Percentiles rank a stretch among this genome's conserved stretches.
Evolutionary conservation across 208 protist genomes (phyloP).

Genomic region (Porcisia hertigi): DNA sequence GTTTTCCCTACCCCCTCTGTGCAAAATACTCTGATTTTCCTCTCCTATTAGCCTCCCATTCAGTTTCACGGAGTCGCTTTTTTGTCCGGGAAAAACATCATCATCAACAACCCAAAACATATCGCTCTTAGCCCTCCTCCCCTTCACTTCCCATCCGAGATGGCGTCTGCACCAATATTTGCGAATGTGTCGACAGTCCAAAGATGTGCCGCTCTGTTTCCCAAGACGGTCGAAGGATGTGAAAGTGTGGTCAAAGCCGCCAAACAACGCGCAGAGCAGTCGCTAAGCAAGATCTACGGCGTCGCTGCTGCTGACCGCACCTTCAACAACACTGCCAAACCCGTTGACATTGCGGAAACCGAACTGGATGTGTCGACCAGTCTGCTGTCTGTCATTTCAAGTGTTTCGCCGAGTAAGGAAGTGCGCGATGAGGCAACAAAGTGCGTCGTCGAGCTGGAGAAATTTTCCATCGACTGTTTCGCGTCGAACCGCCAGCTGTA

Average conservation of each 20-base stretch:
- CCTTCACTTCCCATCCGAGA: neutral
- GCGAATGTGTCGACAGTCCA: constrained; percentile 41
- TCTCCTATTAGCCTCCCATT: neutral
- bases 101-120: neutral
- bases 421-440: constrained; percentile 71
- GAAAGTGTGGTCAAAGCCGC: constrained; percentile 46
- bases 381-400: constrained; percentile 64
- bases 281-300: constrained; percentile 51
- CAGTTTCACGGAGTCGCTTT: neutral
- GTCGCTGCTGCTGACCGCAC: constrained; percentile 31
- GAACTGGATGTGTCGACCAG: constrained; percentile 62
- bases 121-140: neutral
- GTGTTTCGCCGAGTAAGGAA: constrained; percentile 52
- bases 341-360: constrained; percentile 52
- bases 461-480: constrained; percentile 72
- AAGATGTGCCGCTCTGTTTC: constrained; percentile 72
- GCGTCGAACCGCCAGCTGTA: constrained; percentile 69
- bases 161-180: constrained; percentile 46
- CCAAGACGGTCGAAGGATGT: constrained; percentile 53
- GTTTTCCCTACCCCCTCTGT: neutral
- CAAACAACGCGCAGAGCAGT: constrained; percentile 46
- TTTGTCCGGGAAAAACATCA: neutral
- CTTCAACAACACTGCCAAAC: constrained; percentile 61
- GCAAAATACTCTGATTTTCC: neutral
- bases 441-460: constrained; percentile 61